Conservation (phyloP, 2,329 filamentous ascomycete genomes). For the Xylaria sp. region DNA sequence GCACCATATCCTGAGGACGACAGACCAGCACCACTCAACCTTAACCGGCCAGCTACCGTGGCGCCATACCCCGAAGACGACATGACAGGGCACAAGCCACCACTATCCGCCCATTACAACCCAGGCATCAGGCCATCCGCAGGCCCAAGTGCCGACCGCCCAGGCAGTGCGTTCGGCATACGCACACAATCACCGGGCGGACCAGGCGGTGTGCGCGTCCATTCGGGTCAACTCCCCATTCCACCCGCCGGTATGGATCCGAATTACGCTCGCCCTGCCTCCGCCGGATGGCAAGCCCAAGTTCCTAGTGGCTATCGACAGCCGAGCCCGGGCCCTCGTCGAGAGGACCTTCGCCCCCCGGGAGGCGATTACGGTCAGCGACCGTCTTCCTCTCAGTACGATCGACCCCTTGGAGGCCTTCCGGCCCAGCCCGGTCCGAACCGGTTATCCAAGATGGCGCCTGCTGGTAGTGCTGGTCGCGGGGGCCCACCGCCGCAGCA, state of each 20-base stretch:
- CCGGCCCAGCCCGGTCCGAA: slow-evolving; percentile 43
- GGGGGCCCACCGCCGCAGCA: slow-evolving; percentile 35
- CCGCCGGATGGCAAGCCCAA: slow-evolving; percentile 53
- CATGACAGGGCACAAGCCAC: slow-evolving; percentile 39
- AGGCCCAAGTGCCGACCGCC: slow-evolving; percentile 54
- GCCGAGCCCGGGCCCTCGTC: slow-evolving; percentile 45
- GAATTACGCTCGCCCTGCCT: slow-evolving; percentile 49
- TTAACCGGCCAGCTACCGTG: slow-evolving; percentile 52
- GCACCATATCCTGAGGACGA: slow-evolving; percentile 77
- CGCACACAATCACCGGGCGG: slow-evolving; percentile 49
- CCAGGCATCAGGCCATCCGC: slow-evolving; percentile 56
- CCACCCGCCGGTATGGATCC: slow-evolving; percentile 49
- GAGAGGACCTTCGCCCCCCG: slow-evolving; percentile 36
- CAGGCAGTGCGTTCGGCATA: slow-evolving; percentile 60
- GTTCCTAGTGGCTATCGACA: slow-evolving; percentile 47
- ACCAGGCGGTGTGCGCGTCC: slow-evolving; percentile 48
- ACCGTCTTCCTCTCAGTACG: slow-evolving; percentile 33
- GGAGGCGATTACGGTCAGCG: slow-evolving; percentile 37
- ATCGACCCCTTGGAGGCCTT: slow-evolving; percentile 37
- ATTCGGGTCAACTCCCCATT: slow-evolving; percentile 53
- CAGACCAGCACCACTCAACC: slow-evolving; percentile 55
- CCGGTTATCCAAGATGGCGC: slow-evolving; percentile 47
- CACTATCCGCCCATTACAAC: slow-evolving; percentile 50
- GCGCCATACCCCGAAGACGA: slow-evolving; percentile 63
- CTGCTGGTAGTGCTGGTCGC: slow-evolving; percentile 40